Conservation (phyloP, 768 basidiomycete species). For the Sarcodon sp. region DNA sequence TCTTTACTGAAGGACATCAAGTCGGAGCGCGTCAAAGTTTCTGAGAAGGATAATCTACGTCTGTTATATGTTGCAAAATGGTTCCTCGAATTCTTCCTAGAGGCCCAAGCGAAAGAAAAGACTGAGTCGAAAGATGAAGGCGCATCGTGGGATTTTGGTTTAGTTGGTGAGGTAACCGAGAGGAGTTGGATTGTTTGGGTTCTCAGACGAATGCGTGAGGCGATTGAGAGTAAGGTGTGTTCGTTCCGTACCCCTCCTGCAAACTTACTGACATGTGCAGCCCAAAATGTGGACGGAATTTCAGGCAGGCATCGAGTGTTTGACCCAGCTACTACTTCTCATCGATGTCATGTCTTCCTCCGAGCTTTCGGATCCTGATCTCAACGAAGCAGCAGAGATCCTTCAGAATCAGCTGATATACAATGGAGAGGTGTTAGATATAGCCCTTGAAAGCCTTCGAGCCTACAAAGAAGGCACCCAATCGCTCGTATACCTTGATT, state of each 20-base stretch:
- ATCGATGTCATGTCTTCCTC: slow-evolving; percentile 72
- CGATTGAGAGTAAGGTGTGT: slow-evolving; percentile 82
- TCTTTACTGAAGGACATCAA: slow-evolving; percentile 87
- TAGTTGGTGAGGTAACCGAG: slow-evolving; percentile 79
- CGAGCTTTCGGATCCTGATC: slow-evolving; percentile 29
- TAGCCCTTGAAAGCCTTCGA: slow-evolving; percentile 65
- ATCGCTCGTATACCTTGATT: slow-evolving; percentile 71
- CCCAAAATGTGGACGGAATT: slow-evolving; percentile 92
- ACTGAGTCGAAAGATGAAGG: slow-evolving; percentile 16
- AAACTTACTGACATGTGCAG: slow-evolving; percentile 22
- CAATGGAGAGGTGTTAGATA: slow-evolving; percentile 88
- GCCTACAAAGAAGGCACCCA: slow-evolving; percentile 75
- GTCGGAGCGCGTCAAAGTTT: slow-evolving; percentile 82
- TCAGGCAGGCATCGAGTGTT: slow-evolving; percentile 87
- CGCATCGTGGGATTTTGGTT: slow-evolving; percentile 48
- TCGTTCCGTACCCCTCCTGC: neutral
- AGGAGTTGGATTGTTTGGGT: slow-evolving; percentile 86
- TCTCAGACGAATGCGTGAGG: slow-evolving; percentile 74
- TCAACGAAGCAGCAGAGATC: slow-evolving; percentile 66
- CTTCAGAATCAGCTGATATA: slow-evolving; percentile 90
- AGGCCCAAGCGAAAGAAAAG: slow-evolving; percentile 27
- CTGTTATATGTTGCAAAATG: slow-evolving; percentile 81
- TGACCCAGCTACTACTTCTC: slow-evolving; percentile 83
- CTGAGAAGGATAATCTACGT: slow-evolving; percentile 90
- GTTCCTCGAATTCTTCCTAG: slow-evolving; percentile 86